Base-by-base conservation (phyloP, 2,329 filamentous ascomycete species). In the Aspergillus novofumigatus region DNA sequence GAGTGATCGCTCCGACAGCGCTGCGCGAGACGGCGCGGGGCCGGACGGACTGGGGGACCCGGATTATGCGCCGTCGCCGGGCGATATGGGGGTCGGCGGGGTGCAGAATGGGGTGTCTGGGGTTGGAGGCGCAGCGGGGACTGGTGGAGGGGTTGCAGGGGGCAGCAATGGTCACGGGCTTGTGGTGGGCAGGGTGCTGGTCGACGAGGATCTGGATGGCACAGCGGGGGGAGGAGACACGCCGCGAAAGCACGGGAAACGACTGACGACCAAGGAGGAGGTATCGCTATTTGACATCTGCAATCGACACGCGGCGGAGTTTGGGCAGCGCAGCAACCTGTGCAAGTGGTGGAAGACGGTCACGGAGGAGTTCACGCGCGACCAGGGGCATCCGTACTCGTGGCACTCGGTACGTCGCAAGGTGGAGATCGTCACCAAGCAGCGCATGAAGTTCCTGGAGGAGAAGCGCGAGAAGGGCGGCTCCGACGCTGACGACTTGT, bases 321-420 rank as follows among this genome's bases (percentile, higher is more conserved):
- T 77, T 52, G 74, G 74, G 1, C 70, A 70, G 51, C 72, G 74
- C 57, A 76, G 72, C 58, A 74, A 73, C 29, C 67, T 76, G 4
- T 77, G 74, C 57, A 73, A 76, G 52, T 77, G 74, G 74, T 77
- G 74, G 74, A 69, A 67, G 61, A 72, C 62, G 3, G 65, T 77
- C 14, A 72, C 74, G 5, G 62, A 62, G 26, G 74, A 76, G 52
- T 77, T 77, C 55, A 73, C 69, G 5, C 64, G 61, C 11, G 66
- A 69, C 26, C 68, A 75, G 49, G 73, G 72, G 6, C 71, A 74
- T 50, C 73, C 73, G 9, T 76, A 76, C 58, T 75, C 72, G 23
- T 77, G 74, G 74, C 73, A 77, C 49, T 76, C 73, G 20, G 74
- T 77, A 26, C 73, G 74, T 17, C 68, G 74, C 28, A 76, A 75